Conservation (phyloP, 768 basidiomycete genomes). For the Clathrus columnatus region DNA sequence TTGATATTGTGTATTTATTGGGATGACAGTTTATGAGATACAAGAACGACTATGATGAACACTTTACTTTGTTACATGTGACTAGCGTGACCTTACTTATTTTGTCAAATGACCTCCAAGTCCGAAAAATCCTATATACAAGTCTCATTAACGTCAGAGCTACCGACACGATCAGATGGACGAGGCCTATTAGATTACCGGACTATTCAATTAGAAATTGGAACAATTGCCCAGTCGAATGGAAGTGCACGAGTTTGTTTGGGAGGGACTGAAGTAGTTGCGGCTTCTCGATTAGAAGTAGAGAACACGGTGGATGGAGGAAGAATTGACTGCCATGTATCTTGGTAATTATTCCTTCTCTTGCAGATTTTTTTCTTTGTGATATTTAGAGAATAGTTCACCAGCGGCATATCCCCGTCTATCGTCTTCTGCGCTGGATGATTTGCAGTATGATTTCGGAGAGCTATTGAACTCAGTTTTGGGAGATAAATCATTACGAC, state of each 20-base stretch:
- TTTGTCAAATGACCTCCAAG: slow-evolving; percentile 40
- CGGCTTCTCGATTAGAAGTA: slow-evolving; percentile 74
- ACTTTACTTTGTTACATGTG: too few species aligned
- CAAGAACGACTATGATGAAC: too few species aligned
- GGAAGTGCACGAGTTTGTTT: slow-evolving; percentile 72
- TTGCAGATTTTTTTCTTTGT: neutral
- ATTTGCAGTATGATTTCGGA: slow-evolving; percentile 67
- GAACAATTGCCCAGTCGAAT: slow-evolving; percentile 72
- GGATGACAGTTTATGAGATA: too few species aligned
- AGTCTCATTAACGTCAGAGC: slow-evolving; percentile 46
- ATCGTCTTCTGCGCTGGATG: slow-evolving; percentile 55
- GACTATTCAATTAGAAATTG: slow-evolving; percentile 63
- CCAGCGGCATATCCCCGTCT: slow-evolving; percentile 73
- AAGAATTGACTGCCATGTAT: slow-evolving; percentile 56
- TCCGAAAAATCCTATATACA: slow-evolving; percentile 74
- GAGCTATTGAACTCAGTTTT: slow-evolving; percentile 54
- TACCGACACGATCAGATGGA: slow-evolving; percentile 71
- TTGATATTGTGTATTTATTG: neutral
- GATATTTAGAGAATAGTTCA: slow-evolving; percentile 43
- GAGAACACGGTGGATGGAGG: slow-evolving; percentile 55
- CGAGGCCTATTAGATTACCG: slow-evolving; percentile 61
- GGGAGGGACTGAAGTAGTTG: slow-evolving; percentile 77
- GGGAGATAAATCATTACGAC: slow-evolving; percentile 57
- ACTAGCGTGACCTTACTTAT: neutral
- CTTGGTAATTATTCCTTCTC: slow-evolving; percentile 51